Percentiles rank a stretch among this genome's conserved stretches.
phyloP scores from a whole-genome alignment of 1,284 basidiomycete genomes.

The Cutaneotrichosporon arboriforme region DNA sequence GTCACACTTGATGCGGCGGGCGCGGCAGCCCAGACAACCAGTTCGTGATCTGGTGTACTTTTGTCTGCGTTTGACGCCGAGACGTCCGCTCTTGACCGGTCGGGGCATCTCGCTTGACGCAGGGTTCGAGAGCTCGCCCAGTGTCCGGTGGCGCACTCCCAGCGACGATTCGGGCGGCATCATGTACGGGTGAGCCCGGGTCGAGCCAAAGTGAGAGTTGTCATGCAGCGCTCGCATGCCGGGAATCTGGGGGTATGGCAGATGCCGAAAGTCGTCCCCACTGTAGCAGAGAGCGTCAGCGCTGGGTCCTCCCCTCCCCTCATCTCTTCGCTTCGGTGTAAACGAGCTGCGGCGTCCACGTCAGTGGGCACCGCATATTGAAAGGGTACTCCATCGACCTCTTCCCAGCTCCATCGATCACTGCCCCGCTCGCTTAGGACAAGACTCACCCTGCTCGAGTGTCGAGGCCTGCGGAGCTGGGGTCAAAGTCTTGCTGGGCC shows the following conservation, averaged over 20 bases:
- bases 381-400: no score
- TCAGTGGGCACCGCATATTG: no score
- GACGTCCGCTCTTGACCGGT: slow-evolving; percentile 14
- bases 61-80: slow-evolving; percentile 34
- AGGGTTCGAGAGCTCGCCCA: not conserved
- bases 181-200: slow-evolving; percentile 2
- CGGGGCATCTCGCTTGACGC: not conserved
- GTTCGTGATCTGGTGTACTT: slow-evolving; percentile 44
- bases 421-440: not conserved
- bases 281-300: not conserved
- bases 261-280: not conserved
- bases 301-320: no score
- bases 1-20: slow-evolving; percentile 45
- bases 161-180: not conserved
- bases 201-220: not conserved
- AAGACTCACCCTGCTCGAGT: not conserved
- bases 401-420: not conserved
- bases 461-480: not conserved
- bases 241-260: not conserved
- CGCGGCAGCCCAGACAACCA: slow-evolving; percentile 42
- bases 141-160: not conserved
- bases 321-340: no score
- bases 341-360: no score
- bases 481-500: not conserved
- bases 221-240: not conserved